These are phyloP conservation scores for Williopsis jadinii DNA, from an alignment of 1,139 yeast species.

Conservation along the genomic window DNA sequence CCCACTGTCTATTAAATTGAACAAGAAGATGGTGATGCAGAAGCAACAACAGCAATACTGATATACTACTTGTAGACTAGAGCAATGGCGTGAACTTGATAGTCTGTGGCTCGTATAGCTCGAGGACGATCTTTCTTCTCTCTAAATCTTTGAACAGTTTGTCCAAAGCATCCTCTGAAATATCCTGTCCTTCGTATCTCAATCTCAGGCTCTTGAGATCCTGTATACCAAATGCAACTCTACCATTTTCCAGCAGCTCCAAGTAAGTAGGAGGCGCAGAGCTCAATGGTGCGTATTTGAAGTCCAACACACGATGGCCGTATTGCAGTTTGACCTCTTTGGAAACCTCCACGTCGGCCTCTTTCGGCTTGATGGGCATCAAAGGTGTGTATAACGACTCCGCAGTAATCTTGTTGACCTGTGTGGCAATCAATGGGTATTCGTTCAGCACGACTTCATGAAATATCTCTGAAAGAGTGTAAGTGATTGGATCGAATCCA, in stretches of 20 bases:
- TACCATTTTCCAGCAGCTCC: conserved; percentile 67
- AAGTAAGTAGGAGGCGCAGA: conserved; percentile 63
- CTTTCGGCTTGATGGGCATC: conserved; percentile 19
- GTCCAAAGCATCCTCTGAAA: conserved; percentile 13
- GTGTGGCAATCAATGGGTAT: conserved; percentile 52
- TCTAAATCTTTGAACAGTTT: conserved; percentile 16
- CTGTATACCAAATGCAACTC: conserved; percentile 53
- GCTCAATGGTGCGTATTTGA: conserved; percentile 50
- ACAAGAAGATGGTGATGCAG: no score
- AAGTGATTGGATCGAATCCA: conserved; percentile 63
- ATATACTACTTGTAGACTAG: neutral
- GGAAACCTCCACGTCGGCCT: conserved; percentile 18
- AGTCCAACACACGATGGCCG: conserved; percentile 38
- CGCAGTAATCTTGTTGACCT: conserved; percentile 26
- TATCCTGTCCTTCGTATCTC: conserved; percentile 11
- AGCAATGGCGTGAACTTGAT: conserved; percentile 17
- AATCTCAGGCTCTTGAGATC: conserved; percentile 27
- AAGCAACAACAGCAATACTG: no score
- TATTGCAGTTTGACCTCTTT: conserved; percentile 41
- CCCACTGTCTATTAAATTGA: neutral
- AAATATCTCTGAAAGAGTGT: conserved; percentile 60
- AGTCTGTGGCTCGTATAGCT: conserved; percentile 13
- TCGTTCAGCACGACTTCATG: conserved; percentile 56
- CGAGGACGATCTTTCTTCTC: conserved; percentile 10
- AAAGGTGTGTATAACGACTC: conserved; percentile 19